Evolutionary conservation across 345 rosid genomes (phyloP), one percentile per base, ranked within the genome.

Genomic region (Brassica juncea): DNA sequence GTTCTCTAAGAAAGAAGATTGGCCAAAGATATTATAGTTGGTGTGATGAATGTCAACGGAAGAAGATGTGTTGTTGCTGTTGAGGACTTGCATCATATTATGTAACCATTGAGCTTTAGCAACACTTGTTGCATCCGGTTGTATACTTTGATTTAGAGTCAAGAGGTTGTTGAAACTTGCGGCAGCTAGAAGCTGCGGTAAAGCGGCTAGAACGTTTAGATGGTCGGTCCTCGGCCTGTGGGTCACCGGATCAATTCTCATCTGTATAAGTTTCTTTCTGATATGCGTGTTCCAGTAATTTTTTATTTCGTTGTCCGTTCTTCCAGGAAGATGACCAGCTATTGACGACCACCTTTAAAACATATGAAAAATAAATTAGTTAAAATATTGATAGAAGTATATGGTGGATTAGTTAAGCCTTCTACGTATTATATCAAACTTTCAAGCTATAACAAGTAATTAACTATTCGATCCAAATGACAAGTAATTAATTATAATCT

Each of bases 101-200:
- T 86, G 83, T 68, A 90, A 65, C 70, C 85, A 35, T 5, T 89
- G 92, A 62, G 90, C 83, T 78, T 82, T 87, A 7, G 91, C 91
- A 23, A 88, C 73, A 37, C 84, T 84, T 32, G 88, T 80, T 60
- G 91, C 87, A 57, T 89, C 91, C 32, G 84, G 54, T 5, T 79
- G 89, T 37, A 86, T 69, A 67, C 73, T 82, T 64, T 74, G 82
- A 34, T 80, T 73, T 37, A 80, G 70, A 66, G 70, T 85, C 74
- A 84, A 64, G 47, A 87, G 73, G 75, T 68, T 88, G 49, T 82
- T 88, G 42, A 85, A 85, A 71, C 86, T 84, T 44, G 88, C 85
- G 34, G 91, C 85, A 32, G 90, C 87, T 64, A 88, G 88, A 42
- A 90, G 67, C 66, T 85, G 97, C 7, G 87, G 92, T 6, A 81